Conservation (phyloP, 306 rosid genomes). For the Cicer arietinum region DNA sequence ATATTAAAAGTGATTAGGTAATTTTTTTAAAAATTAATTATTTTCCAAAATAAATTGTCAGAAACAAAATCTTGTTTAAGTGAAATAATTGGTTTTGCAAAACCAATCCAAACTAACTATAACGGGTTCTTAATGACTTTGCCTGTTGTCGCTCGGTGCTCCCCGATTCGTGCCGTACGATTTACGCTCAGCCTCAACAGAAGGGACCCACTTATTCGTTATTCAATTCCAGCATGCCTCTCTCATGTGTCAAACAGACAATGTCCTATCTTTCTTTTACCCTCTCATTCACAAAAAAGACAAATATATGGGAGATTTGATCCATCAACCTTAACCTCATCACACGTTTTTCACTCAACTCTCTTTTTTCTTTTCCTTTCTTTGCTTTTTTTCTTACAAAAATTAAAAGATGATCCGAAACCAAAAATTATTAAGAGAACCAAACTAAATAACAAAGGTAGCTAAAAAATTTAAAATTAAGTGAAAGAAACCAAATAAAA, state of each 20-base stretch:
- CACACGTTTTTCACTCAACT: background rate
- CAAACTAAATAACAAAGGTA: background rate
- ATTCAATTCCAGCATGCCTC: background rate
- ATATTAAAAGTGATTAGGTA: too few species aligned
- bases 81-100: too few species aligned
- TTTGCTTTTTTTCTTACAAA: background rate
- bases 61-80: too few species aligned
- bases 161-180: background rate
- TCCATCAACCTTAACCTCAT: background rate
- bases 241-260: background rate
- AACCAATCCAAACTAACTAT: too few species aligned
- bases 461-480: background rate
- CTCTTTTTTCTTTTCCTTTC: background rate
- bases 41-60: too few species aligned
- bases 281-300: slow-evolving; percentile 22
- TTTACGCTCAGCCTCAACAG: background rate
- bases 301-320: slow-evolving; percentile 2
- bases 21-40: too few species aligned
- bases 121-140: too few species aligned
- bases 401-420: background rate
- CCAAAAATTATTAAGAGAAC: background rate
- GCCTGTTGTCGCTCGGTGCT: too few species aligned
- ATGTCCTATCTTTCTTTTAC: background rate
- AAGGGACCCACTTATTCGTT: background rate
- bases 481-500: background rate